These are phyloP conservation scores for Smittium mucronatum DNA, from an alignment of 371 early-diverging fungal genomes.

Conservation along the genomic window DNA sequence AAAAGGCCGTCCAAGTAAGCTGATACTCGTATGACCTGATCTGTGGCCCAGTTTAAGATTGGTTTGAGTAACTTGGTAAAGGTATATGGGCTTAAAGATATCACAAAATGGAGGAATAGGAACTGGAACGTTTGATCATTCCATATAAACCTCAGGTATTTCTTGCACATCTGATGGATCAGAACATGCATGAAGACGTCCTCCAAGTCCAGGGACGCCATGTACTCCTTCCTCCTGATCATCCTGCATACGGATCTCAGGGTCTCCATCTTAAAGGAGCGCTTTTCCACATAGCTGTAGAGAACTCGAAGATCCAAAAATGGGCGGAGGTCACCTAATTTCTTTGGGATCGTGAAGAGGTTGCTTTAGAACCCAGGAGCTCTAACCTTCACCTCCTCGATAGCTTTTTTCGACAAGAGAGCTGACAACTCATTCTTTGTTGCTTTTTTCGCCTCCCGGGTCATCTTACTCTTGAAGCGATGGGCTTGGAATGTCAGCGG, in stretches of 20 bases:
- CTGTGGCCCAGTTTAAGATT: slow-evolving; percentile 22
- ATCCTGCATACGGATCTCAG: slow-evolving; percentile 24
- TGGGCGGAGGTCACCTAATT: slow-evolving; percentile 14
- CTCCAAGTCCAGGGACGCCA: slow-evolving; percentile 24
- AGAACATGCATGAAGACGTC: slow-evolving; percentile 31
- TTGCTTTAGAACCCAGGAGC: not conserved
- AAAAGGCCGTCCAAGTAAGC: slow-evolving; percentile 32
- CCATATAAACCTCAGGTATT: slow-evolving; percentile 34
- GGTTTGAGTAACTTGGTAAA: slow-evolving; percentile 35
- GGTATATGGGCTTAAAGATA: slow-evolving; percentile 30
- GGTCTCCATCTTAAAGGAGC: slow-evolving; percentile 21
- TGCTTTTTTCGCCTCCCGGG: too few species aligned
- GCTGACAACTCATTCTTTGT: not conserved
- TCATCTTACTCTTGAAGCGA: too few species aligned
- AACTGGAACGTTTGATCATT: slow-evolving; percentile 34
- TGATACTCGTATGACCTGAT: slow-evolving; percentile 22
- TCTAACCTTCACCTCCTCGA: not conserved
- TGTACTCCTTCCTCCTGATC: slow-evolving; percentile 21
- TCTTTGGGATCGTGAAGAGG: slow-evolving; percentile 8
- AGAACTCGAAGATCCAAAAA: slow-evolving; percentile 26
- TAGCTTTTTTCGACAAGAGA: not conserved
- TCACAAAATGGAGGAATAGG: slow-evolving; percentile 32
- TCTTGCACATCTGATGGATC: slow-evolving; percentile 20
- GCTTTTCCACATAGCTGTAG: slow-evolving; percentile 24
- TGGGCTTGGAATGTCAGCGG: too few species aligned